Percentiles rank a stretch among this genome's conserved stretches.
These are phyloP conservation scores for Elaeagnus macrophylla DNA, from an alignment of 306 rosid species.

Conservation along the genomic window DNA sequence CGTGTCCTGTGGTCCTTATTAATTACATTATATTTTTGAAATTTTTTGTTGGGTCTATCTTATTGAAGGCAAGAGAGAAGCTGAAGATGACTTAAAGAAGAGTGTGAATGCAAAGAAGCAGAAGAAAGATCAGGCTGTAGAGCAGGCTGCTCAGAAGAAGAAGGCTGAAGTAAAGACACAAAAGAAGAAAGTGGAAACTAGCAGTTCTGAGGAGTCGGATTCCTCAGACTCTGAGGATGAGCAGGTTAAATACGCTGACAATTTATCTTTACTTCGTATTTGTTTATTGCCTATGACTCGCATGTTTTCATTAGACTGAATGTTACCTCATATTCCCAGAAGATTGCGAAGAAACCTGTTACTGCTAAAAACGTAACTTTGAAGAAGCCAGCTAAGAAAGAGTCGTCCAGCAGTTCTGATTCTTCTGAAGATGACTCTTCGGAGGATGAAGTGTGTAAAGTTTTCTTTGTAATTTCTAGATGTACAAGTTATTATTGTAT, in stretches of 20 bases:
- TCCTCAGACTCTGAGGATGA: constrained; percentile 52
- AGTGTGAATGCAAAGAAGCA: constrained; percentile 54
- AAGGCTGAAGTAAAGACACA: constrained; percentile 37
- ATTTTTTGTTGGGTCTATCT: background rate
- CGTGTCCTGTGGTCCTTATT: background rate
- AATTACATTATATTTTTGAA: background rate
- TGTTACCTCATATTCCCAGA: no score
- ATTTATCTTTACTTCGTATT: background rate
- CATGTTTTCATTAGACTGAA: no score
- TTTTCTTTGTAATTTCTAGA: background rate
- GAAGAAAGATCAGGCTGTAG: constrained; percentile 35
- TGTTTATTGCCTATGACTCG: background rate
- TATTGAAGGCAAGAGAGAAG: constrained; percentile 57
- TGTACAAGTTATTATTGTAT: background rate
- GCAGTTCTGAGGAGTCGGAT: constrained; percentile 54
- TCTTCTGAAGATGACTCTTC: background rate
- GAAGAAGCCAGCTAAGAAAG: background rate
- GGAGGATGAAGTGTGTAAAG: constrained; percentile 3
- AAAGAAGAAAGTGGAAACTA: constrained; percentile 33
- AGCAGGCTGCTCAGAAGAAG: constrained; percentile 42
- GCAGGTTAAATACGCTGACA: constrained; percentile 22
- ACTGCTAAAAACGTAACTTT: constrained; percentile 4
- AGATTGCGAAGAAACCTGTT: background rate
- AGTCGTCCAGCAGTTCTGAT: constrained; percentile 7
- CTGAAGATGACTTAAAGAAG: constrained; percentile 45